Percentiles rank a stretch among this genome's conserved stretches.
These are phyloP conservation scores for Cephalotrichum gorgonifer DNA, from an alignment of 2,329 filamentous ascomycete genomes.

Conservation along the genomic window DNA sequence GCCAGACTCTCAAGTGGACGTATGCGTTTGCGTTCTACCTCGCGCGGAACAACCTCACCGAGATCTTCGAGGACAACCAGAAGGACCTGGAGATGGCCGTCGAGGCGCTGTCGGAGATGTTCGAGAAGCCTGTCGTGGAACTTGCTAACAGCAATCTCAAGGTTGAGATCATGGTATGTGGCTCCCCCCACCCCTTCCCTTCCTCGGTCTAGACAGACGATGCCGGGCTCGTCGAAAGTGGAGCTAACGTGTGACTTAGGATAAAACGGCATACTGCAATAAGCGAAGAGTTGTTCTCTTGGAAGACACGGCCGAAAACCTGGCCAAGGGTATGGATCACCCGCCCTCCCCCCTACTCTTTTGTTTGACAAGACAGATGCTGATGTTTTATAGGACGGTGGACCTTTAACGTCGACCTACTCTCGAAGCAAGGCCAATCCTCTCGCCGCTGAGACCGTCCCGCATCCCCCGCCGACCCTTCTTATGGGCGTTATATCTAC, in stretches of 20 bases:
- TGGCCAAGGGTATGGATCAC: slow-evolving; percentile 66
- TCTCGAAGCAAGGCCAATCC: neutral
- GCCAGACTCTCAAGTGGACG: slow-evolving; percentile 98
- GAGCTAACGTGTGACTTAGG: slow-evolving; percentile 20
- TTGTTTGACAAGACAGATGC: neutral
- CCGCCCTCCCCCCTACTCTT: neutral
- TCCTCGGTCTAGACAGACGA: slow-evolving; percentile 1
- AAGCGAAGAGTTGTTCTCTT: slow-evolving; percentile 82
- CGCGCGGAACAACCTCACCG: slow-evolving; percentile 87
- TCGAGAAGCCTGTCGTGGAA: slow-evolving; percentile 90
- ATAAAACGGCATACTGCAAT: slow-evolving; percentile 96
- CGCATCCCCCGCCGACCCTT: neutral
- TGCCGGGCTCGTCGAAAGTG: neutral
- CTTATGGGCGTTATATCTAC: neutral
- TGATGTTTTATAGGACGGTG: neutral
- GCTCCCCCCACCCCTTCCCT: neutral
- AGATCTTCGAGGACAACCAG: slow-evolving; percentile 98
- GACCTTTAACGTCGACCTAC: neutral
- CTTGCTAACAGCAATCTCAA: slow-evolving; percentile 81
- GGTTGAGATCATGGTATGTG: slow-evolving; percentile 70
- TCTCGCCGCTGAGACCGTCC: neutral
- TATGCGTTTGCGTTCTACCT: slow-evolving; percentile 98
- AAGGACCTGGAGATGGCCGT: slow-evolving; percentile 97
- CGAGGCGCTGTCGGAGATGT: slow-evolving; percentile 96
- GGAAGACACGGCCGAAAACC: slow-evolving; percentile 84